phyloP scores from a whole-genome alignment of 352 stramenopile genomes.

The Phytopythium sindhum region DNA sequence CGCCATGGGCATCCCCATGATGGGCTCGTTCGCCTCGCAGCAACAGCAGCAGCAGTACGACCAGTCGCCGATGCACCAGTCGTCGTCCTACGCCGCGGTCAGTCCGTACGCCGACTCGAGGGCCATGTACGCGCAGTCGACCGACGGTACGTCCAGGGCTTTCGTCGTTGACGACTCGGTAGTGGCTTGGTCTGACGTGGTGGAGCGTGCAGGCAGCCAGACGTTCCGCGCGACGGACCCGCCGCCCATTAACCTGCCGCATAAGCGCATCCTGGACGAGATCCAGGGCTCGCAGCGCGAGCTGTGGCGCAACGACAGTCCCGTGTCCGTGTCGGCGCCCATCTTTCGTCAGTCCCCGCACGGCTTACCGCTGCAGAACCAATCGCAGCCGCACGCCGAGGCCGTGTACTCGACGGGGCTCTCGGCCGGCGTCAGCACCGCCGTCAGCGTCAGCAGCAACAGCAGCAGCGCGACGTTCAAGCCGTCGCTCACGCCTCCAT shows the following conservation, averaged over 20 bases:
- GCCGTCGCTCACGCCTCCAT: slow-evolving; percentile 24
- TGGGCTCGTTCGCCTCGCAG: slow-evolving; percentile 25
- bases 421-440: slow-evolving; percentile 18
- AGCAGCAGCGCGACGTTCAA: slow-evolving; percentile 25
- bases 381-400: slow-evolving; percentile 23
- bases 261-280: slow-evolving; percentile 59
- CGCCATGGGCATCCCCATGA: slow-evolving; percentile 21
- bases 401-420: slow-evolving; percentile 20
- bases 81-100: neutral
- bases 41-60: slow-evolving; percentile 26
- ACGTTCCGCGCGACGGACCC: slow-evolving; percentile 34
- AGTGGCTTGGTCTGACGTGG: neutral
- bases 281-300: slow-evolving; percentile 48
- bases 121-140: slow-evolving; percentile 3
- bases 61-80: slow-evolving; percentile 21
- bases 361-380: slow-evolving; percentile 15
- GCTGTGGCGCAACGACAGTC: slow-evolving; percentile 60
- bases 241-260: slow-evolving; percentile 33
- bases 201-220: slow-evolving; percentile 9
- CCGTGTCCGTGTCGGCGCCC: slow-evolving; percentile 54
- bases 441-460: slow-evolving; percentile 5
- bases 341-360: slow-evolving; percentile 37
- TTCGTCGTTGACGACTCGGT: too few relatives aligned
- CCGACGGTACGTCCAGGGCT: slow-evolving; percentile 11
- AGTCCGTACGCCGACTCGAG: slow-evolving; percentile 12